phyloP scores from a whole-genome alignment of 2,329 filamentous ascomycete genomes.

The Malbranchea zuffiana region DNA sequence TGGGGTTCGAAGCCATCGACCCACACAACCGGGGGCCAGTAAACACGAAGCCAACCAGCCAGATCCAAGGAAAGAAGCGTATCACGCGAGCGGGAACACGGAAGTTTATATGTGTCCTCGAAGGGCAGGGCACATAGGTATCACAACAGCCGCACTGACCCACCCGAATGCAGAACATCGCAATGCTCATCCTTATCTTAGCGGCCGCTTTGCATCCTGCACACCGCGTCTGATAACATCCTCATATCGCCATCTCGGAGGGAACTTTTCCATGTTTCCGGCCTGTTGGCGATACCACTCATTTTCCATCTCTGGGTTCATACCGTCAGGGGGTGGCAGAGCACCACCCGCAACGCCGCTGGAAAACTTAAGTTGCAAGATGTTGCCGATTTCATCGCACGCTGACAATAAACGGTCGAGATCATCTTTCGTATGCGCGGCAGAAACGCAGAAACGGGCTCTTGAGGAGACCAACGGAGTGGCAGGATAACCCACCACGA shows the following conservation, averaged over 20 bases:
- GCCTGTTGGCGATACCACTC: conserved; percentile 47
- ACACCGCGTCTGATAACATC: conserved; percentile 64
- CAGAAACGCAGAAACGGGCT: conserved; percentile 88
- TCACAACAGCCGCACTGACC: no score
- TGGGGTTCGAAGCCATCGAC: no score
- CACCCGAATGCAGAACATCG: no score
- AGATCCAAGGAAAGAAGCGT: background rate
- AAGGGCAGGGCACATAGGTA: background rate
- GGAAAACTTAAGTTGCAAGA: conserved; percentile 94
- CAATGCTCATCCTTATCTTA: no score
- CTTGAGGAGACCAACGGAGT: conserved; percentile 91
- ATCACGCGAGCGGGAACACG: background rate
- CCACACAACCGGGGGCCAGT: background rate
- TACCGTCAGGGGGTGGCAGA: conserved; percentile 60
- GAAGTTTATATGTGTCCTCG: background rate
- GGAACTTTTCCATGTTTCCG: conserved; percentile 42
- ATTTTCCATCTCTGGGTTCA: conserved; percentile 60
- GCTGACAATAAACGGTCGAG: conserved; percentile 79
- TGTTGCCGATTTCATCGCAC: conserved; percentile 84
- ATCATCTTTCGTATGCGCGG: conserved; percentile 97
- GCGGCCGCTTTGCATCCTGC: conserved; percentile 60
- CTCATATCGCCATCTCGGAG: conserved; percentile 69
- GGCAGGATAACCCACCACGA: conserved; percentile 93
- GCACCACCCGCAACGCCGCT: conserved; percentile 85
- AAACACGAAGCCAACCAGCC: background rate